Conservation (phyloP, 306 rosid species). For the Medicago ruthenica region DNA sequence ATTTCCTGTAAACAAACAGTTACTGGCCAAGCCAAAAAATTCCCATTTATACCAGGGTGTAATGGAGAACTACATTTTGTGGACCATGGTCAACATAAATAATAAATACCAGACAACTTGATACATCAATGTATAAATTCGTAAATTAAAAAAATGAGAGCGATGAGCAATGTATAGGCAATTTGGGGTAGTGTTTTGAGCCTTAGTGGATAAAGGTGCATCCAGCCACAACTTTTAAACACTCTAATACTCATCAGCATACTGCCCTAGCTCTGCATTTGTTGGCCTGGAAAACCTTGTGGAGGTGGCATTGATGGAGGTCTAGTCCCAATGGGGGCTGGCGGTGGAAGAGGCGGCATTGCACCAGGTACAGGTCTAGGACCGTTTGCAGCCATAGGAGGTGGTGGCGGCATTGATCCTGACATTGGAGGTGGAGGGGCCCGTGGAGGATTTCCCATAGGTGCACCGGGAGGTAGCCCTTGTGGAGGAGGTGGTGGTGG, state of each 20-base stretch:
- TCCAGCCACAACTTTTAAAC: conserved; percentile 4
- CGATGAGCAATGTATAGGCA: not conserved
- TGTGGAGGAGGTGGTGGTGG: conserved; percentile 85
- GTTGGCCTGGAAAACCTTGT: conserved; percentile 75
- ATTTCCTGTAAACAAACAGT: not conserved
- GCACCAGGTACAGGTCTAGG: conserved; percentile 87
- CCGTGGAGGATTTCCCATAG: conserved; percentile 75
- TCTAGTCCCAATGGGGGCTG: conserved; percentile 66
- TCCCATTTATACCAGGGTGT: conserved; percentile 7
- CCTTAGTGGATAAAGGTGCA: conserved; percentile 12
- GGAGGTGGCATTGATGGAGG: conserved; percentile 81
- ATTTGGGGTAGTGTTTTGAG: not conserved
- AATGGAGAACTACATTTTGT: not conserved
- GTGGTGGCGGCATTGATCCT: conserved; percentile 80
- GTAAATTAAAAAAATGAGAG: conserved; percentile 10
- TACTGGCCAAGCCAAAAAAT: not conserved
- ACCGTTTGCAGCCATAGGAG: conserved; percentile 83
- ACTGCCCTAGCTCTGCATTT: conserved; percentile 51
- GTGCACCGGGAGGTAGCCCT: conserved; percentile 70
- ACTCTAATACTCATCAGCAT: not conserved
- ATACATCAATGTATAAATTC: conserved; percentile 13
- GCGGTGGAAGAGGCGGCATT: conserved; percentile 82
- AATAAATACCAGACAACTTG: conserved; percentile 2
- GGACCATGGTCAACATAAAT: conserved; percentile 21
- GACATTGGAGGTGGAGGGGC: conserved; percentile 81